Base-by-base conservation (phyloP, 1,284 basidiomycete species). In the Trichosporon coremiiforme region DNA sequence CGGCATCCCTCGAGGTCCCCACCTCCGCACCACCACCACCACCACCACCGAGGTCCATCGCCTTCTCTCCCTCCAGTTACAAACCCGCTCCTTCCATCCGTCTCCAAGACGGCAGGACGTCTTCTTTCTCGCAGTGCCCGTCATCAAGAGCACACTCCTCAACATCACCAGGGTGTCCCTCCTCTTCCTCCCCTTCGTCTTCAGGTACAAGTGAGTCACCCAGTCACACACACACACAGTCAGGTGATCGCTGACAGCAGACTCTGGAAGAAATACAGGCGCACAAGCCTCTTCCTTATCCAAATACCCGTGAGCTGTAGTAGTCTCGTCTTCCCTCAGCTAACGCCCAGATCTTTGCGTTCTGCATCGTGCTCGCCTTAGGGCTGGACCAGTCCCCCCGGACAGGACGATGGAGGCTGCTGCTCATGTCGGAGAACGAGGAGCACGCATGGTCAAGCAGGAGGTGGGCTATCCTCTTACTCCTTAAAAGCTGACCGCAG, bases 361-460 rank as follows among this genome's bases (percentile, higher is more conserved):
- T 86, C 22, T 85, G 85, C 70, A 75, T 87, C 60, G 83, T 86
- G 31, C 77, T 87, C 22, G 86, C 85, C 0, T 76, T 86, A 25
- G 86, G 85, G 0, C 76, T 86, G 13, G 85, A 87, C 69, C 86
- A 86, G 76, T 79, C 80, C 63, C 84, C 84, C 2, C 73, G 79
- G 15, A 86, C 86, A 0, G 78, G 83, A 4, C 74, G 86, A 67
- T 87, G 86, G 86, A 75, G 86, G n/a, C 73, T 87, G 35, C 73
- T 87, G 20, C 75, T 87, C 64, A 86, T 87, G 85, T 82, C 80
- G 2, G 85, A 86, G 70, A 68, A 78, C 50, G 86, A 87, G 70
- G 86, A 87, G 75, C 76, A 85, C 69, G 82, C 84, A 33, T 86
- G 86, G 86, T 82, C 84, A 2, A 79, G 83, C 29, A 74, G 84